Conservation (phyloP, 2,329 filamentous ascomycete genomes). For the Aspergillus sergii region DNA sequence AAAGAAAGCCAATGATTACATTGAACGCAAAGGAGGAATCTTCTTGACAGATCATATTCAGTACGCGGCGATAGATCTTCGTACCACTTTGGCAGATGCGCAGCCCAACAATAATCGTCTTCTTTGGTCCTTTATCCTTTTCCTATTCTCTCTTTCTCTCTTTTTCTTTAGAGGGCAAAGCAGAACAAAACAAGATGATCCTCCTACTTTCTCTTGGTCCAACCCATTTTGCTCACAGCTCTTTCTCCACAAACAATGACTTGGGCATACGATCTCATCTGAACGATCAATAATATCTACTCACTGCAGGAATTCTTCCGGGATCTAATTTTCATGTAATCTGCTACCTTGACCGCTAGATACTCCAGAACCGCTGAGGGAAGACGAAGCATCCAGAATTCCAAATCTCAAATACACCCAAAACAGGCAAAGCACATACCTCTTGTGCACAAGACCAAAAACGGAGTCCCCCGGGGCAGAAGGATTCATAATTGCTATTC, state of each 20-base stretch:
- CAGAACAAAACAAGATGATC: not conserved
- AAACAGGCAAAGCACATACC: not conserved
- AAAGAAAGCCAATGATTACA: not conserved
- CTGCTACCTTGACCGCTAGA: not conserved
- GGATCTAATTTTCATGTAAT: not conserved
- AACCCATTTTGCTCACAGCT: not conserved
- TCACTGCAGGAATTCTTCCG: not conserved
- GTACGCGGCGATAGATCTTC: not conserved
- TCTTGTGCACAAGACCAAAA: not conserved
- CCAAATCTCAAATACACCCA: not conserved
- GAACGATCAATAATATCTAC: not conserved
- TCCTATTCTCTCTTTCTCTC: not conserved
- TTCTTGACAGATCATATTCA: conserved; percentile 15
- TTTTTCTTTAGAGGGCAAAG: no score
- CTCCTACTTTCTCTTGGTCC: not conserved
- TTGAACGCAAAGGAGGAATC: not conserved
- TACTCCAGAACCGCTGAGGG: not conserved
- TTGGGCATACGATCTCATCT: not conserved
- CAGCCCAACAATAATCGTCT: not conserved
- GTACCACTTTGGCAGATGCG: not conserved
- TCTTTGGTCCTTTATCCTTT: not conserved
- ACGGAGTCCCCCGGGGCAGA: not conserved
- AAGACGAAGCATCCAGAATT: not conserved
- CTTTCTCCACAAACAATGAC: not conserved
- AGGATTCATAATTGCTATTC: not conserved